Evolutionary conservation across 192 early-diverging fungal genomes (phyloP), one percentile per base, ranked within the genome.

Genomic region (Spizellomyces punctatus): DNA sequence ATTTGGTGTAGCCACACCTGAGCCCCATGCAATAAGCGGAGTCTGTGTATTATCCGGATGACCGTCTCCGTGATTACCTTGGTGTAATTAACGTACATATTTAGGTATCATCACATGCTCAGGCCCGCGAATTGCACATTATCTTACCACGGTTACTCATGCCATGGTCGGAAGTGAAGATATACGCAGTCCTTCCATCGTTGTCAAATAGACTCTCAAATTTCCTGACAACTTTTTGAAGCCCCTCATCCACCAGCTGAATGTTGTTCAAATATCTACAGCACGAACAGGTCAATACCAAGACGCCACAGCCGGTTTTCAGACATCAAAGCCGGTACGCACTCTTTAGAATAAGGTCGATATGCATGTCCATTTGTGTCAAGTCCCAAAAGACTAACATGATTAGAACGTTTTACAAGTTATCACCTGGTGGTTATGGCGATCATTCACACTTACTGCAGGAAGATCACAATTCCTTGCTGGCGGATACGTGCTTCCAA

Each of bases 121-220:
- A 36, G 27, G 27, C 27, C 27, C 27, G 3, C 27, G 27, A 3
- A 2, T 36, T 36, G 27, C 27, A 36, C 3, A 36, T 56, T 46
- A 6, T 9, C 7, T 62, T 74, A 84, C 91, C 95, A 65, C 91
- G 85, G 72, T 95, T 92, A 75, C 90, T 91, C 96, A 98, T 98
- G 44, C 96, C 96, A 75, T 98, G 96, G 78, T 98, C 96, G 1
- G 95, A 87, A 9, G 95, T 94, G 66, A 98, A 94, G n/a, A 98
- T 83, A 67, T 89, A 96, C 2, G 93, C 88, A 10, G 94, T 98
- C 72, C 87, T 82, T 27, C 86, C 88, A 76, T 96, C 95, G 79
- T 90, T 69, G 21, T 72, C 78, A 73, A 91, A 98, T 76, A 92
- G 96, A 6, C 79, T 72, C 21, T 93, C 86, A 10, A 96, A 75